A percentile compares a stretch with the other conserved stretches of the same genome.
These are phyloP conservation scores for Phytophthora cryptogea DNA, from an alignment of 352 stramenopile species.

Conservation along the genomic window DNA sequence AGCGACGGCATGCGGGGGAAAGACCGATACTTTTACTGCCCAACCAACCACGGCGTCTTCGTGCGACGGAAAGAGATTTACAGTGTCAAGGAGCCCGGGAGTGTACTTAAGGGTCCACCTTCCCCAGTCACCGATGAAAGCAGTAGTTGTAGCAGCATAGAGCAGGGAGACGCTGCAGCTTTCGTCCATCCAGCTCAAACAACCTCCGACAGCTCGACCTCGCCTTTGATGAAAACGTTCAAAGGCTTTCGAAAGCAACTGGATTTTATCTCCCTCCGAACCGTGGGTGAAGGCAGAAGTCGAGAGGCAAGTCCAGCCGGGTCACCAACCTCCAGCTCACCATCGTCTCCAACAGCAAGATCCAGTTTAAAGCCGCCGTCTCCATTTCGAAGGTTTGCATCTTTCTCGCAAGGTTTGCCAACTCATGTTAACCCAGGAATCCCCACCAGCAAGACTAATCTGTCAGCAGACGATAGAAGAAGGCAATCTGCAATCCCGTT, in stretches of 20 bases:
- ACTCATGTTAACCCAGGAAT: slow-evolving; percentile 2
- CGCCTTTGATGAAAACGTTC: slow-evolving; percentile 58
- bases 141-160: slow-evolving; percentile 40
- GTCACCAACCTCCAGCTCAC: slow-evolving; percentile 22
- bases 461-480: slow-evolving; percentile 3
- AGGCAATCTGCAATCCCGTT: slow-evolving; percentile 15
- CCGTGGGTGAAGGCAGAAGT: slow-evolving; percentile 22
- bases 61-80: slow-evolving; percentile 72
- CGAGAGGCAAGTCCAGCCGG: slow-evolving; percentile 18
- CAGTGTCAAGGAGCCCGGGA: slow-evolving; percentile 48
- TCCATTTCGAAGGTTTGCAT: slow-evolving; percentile 30
- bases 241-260: slow-evolving; percentile 64
- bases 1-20: slow-evolving; percentile 53
- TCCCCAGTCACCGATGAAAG: slow-evolving; percentile 57
- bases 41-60: slow-evolving; percentile 56
- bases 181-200: slow-evolving; percentile 5
- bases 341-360: slow-evolving; percentile 21
- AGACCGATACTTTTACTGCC: slow-evolving; percentile 60
- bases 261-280: slow-evolving; percentile 38
- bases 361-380: slow-evolving; percentile 27
- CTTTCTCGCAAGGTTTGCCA: slow-evolving; percentile 27
- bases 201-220: slow-evolving; percentile 8
- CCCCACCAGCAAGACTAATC: slow-evolving; percentile 12
- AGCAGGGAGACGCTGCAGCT: slow-evolving; percentile 15
- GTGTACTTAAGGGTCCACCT: slow-evolving; percentile 42